Evolutionary conservation across 768 basidiomycete species (phyloP), one percentile per base, ranked within the genome.

Genomic region (Cystofilobasidium ferigula): DNA sequence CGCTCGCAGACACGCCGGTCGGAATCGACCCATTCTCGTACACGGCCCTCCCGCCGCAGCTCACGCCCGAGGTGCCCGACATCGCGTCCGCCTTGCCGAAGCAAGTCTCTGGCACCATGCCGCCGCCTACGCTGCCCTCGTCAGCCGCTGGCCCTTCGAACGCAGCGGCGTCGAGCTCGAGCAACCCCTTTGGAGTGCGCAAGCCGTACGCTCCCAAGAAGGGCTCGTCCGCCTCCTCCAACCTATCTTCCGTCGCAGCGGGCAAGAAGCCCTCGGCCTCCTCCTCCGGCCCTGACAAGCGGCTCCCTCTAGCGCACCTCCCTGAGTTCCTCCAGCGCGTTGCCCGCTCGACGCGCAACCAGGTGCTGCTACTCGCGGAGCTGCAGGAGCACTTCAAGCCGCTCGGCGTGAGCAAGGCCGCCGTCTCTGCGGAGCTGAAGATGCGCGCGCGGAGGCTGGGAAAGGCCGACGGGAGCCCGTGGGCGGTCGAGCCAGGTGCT

Each of bases 1-100:
- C 22, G 53, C 57, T 61, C 10, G 32, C 64, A 92, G 89, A 91
- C 76, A 80, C 85, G 0, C 83, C 86, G 22, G 79, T 81, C 65
- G 82, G 85, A 10, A 78, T 92, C 54, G 82, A 92, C 72, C 89
- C 89, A 0, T 91, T 92, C 76, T 82, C 82, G 3, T 89, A 82
- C 70, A 79, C 85, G 24, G 84, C 87, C 1, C 76, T 74, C 77
- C 78, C n/a, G 22, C 64, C 22, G 32, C 43, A 20, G n/a, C 16
- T 63, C 64, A 75, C 71, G 64, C 53, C 71, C 30, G 53, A 69
- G 61, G 51, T 71, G 48, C 34, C 48, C 69, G 70, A 54, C 65
- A 59, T 59, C 67, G 16, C 65, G 70, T 16, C 54, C 68, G 20
- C 47, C 72, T 35, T 66, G 9, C 63, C 63, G 6, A 56, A 45